Evolutionary conservation across 2,329 filamentous ascomycete genomes (phyloP).

Genomic region (Penicillium sp.): DNA sequence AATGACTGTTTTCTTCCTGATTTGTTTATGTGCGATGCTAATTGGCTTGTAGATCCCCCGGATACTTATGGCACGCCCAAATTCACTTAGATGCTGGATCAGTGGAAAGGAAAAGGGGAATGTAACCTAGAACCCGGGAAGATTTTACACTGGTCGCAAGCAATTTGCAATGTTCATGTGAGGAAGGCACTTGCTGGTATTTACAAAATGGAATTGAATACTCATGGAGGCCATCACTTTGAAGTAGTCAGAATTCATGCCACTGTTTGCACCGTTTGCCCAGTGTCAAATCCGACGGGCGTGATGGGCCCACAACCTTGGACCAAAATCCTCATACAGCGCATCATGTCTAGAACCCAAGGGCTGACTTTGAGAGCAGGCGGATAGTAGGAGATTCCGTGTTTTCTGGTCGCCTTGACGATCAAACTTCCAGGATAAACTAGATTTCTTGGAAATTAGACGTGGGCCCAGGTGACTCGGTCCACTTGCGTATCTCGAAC

Average conservation of each 20-base stretch:
- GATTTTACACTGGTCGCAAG: neutral
- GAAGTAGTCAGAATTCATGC: neutral
- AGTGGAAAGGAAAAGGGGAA: neutral
- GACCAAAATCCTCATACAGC: neutral
- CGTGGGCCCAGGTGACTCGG: neutral
- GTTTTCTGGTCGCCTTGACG: no score
- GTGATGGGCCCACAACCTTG: neutral
- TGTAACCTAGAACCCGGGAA: neutral
- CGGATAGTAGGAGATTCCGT: no score
- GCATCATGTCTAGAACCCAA: neutral
- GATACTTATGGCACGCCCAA: conserved; percentile 43
- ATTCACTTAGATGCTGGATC: neutral
- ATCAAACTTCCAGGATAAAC: neutral
- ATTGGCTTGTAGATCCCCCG: conserved; percentile 44
- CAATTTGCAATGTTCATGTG: neutral
- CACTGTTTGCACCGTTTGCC: neutral
- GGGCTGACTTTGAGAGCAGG: neutral
- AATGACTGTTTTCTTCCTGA: neutral
- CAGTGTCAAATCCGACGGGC: neutral
- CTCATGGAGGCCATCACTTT: neutral
- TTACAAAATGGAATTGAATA: neutral
- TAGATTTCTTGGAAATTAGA: neutral
- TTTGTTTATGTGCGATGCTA: neutral
- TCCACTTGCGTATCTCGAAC: neutral
- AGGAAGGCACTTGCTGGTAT: neutral